A percentile compares a stretch with the other conserved stretches of the same genome.
Evolutionary conservation across 768 basidiomycete species (phyloP).

Genomic region (Lentinula edodes): DNA sequence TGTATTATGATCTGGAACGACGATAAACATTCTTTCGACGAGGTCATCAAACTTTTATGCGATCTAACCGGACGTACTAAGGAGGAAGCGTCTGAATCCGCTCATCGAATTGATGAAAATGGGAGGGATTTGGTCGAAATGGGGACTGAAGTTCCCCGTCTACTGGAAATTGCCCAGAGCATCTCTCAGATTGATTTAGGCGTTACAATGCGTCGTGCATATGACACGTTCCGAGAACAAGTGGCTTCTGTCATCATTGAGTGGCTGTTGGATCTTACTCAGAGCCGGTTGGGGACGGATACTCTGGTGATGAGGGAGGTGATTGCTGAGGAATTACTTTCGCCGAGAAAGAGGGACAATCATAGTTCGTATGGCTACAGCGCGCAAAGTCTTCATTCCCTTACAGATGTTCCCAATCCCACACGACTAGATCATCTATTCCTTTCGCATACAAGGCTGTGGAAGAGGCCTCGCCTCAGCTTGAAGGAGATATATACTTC

Average conservation of each 20-base stretch:
- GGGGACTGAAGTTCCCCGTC: conserved; percentile 41
- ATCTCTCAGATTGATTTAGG: conserved; percentile 88
- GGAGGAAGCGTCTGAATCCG: conserved; percentile 53
- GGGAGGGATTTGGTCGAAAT: conserved; percentile 85
- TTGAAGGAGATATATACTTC: conserved; percentile 81
- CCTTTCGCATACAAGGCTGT: conserved; percentile 75
- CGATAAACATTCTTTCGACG: conserved; percentile 92
- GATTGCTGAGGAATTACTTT: conserved; percentile 64
- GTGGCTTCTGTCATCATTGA: conserved; percentile 79
- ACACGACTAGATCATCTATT: conserved; percentile 72
- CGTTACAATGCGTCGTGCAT: conserved; percentile 81
- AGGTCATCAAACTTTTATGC: conserved; percentile 70
- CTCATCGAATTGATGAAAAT: conserved; percentile 62
- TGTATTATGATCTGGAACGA: conserved; percentile 92
- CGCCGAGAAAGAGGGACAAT: conserved; percentile 48
- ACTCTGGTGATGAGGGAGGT: conserved; percentile 65
- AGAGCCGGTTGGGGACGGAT: conserved; percentile 64
- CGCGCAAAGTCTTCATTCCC: conserved; percentile 27
- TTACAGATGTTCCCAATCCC: conserved; percentile 43
- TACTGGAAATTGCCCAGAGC: conserved; percentile 74
- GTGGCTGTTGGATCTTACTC: conserved; percentile 79
- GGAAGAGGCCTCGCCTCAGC: conserved; percentile 79
- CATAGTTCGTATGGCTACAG: conserved; percentile 37
- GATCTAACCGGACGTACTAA: conserved; percentile 48
- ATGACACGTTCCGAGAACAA: conserved; percentile 87